Evolutionary conservation across 2,329 filamentous ascomycete species (phyloP).

Genomic region (Coniochaeta prunicola): DNA sequence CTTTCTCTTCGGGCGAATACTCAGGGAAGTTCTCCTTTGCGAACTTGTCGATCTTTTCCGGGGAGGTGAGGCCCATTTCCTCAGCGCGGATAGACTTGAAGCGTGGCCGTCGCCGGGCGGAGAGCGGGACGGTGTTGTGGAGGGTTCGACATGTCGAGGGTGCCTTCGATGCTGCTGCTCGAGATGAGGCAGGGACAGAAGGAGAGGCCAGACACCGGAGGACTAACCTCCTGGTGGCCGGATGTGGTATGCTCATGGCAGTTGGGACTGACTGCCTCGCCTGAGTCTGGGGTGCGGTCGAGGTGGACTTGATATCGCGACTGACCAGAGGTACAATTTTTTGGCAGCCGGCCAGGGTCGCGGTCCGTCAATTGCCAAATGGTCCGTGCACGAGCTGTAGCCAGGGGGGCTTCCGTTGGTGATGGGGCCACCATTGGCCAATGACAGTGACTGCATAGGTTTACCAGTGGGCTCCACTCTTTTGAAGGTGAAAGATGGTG

Average conservation of each 20-base stretch:
- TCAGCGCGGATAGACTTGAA: slow-evolving; percentile 47
- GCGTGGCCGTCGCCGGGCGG: slow-evolving; percentile 37
- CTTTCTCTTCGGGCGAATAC: slow-evolving; percentile 62
- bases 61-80: slow-evolving; percentile 41
- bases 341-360: slow-evolving; percentile 1
- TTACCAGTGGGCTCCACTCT: too few species aligned
- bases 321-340: slow-evolving; percentile 1
- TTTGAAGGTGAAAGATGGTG: too few species aligned
- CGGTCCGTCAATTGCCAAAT: background rate
- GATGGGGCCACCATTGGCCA: too few species aligned
- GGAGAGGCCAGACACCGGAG: slow-evolving; percentile 38
- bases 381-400: background rate
- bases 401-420: too few species aligned
- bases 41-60: slow-evolving; percentile 35
- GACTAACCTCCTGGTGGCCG: slow-evolving; percentile 42
- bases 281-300: background rate
- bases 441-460: too few species aligned
- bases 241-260: slow-evolving; percentile 47
- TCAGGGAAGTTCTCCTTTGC: slow-evolving; percentile 45
- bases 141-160: slow-evolving; percentile 34
- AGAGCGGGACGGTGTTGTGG: slow-evolving; percentile 42
- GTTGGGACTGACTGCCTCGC: background rate
- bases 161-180: slow-evolving; percentile 16
- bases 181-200: slow-evolving; percentile 23
- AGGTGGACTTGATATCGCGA: background rate